These are phyloP conservation scores for Hordeum marinum DNA, from an alignment of 176 grass and related monocot species.

Conservation along the genomic window DNA sequence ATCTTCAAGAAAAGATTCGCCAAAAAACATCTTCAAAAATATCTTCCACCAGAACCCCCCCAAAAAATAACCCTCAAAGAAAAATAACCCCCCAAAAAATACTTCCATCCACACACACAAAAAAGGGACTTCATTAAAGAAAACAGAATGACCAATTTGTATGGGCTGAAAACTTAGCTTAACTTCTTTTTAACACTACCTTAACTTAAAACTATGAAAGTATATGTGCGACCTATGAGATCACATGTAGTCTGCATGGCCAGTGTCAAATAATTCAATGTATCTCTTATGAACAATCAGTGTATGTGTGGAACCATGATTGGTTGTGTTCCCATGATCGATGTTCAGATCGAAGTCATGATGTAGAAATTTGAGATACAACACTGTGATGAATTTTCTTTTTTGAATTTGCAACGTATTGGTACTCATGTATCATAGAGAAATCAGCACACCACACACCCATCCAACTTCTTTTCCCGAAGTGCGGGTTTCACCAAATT, in stretches of 20 bases:
- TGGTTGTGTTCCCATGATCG: background rate
- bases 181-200: background rate
- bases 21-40: background rate
- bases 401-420: background rate
- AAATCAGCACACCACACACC: background rate
- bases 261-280: background rate
- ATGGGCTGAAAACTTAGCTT: background rate
- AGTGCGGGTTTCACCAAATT: background rate
- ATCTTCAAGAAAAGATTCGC: background rate
- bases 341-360: background rate
- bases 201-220: background rate
- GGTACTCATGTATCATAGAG: background rate
- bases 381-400: background rate
- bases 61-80: too few species aligned
- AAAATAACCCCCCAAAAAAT: too few species aligned
- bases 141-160: background rate
- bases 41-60: background rate
- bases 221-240: background rate
- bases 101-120: too few species aligned
- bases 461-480: background rate
- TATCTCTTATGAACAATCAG: background rate
- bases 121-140: background rate
- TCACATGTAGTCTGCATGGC: background rate
- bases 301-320: background rate
- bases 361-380: background rate